phyloP scores from a whole-genome alignment of 495 filamentous ascomycete species.

The Aspergillus sclerotiicarbonarius region DNA sequence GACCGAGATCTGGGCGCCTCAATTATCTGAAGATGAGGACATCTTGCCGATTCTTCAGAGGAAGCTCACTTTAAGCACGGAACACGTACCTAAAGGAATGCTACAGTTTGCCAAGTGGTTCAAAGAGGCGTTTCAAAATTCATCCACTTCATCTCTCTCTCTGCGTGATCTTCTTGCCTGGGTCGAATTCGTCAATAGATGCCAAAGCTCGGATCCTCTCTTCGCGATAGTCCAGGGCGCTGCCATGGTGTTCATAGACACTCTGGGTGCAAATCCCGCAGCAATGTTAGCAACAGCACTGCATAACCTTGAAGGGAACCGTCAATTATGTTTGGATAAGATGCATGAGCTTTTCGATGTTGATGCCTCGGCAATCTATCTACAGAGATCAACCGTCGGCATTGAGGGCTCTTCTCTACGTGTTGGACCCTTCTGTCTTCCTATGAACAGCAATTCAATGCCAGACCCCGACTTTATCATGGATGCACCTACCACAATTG shows the following conservation, averaged over 20 bases:
- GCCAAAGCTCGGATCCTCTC: slow-evolving; percentile 42
- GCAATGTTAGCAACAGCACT: slow-evolving; percentile 68
- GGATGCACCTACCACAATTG: slow-evolving; percentile 81
- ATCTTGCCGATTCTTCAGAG: slow-evolving; percentile 79
- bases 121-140: slow-evolving; percentile 69
- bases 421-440: slow-evolving; percentile 73
- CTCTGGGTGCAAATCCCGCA: slow-evolving; percentile 89
- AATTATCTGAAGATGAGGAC: slow-evolving; percentile 74
- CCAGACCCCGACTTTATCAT: slow-evolving; percentile 69
- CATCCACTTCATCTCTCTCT: slow-evolving; percentile 71
- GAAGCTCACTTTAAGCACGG: slow-evolving; percentile 62
- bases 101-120: slow-evolving; percentile 93
- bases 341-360: slow-evolving; percentile 62
- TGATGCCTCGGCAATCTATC: slow-evolving; percentile 64
- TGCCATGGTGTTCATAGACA: slow-evolving; percentile 93
- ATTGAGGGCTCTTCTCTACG: slow-evolving; percentile 49
- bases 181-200: slow-evolving; percentile 87
- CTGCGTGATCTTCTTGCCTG: slow-evolving; percentile 88
- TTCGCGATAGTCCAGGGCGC: slow-evolving; percentile 79
- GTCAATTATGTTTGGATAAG: slow-evolving; percentile 68
- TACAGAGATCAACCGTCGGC: slow-evolving; percentile 46
- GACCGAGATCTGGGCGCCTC: slow-evolving; percentile 97
- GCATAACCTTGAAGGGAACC: slow-evolving; percentile 57
- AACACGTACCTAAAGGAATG: slow-evolving; percentile 52
- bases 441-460: slow-evolving; percentile 42